Conservation (phyloP, 2,329 filamentous ascomycete species). For the Ophiocordyceps polyrhachis-furcata region DNA sequence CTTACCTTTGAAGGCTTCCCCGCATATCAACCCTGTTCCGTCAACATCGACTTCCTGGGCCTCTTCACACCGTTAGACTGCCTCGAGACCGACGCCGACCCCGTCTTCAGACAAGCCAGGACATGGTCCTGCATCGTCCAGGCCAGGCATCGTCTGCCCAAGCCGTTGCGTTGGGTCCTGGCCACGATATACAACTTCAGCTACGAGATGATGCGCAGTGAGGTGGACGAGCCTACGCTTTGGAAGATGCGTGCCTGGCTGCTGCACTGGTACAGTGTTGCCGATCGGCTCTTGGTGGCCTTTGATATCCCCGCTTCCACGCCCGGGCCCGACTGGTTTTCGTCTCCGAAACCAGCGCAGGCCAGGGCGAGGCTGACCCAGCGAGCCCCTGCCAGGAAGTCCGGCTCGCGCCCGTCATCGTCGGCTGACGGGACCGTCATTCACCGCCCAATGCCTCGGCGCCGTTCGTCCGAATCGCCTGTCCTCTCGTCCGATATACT, state of each 20-base stretch:
- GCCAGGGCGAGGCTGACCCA: neutral
- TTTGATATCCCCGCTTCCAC: constrained; percentile 3
- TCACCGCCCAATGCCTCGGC: neutral
- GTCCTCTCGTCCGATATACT: too few relatives aligned
- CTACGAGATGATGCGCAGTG: constrained; percentile 9
- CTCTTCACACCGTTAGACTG: constrained; percentile 7
- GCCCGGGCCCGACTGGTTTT: constrained; percentile 11
- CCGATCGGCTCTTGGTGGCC: constrained; percentile 7
- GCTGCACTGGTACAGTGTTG: constrained; percentile 10
- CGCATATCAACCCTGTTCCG: constrained; percentile 14
- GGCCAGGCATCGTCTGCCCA: constrained; percentile 7
- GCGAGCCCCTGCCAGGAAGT: neutral
- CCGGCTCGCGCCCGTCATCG: neutral
- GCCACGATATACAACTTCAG: constrained; percentile 13
- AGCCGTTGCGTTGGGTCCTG: constrained; percentile 14
- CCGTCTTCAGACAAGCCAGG: constrained; percentile 10
- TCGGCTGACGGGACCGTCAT: neutral
- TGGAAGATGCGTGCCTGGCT: constrained; percentile 13
- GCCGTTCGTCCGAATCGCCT: too few relatives aligned
- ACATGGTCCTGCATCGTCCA: constrained; percentile 14
- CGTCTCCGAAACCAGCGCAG: neutral
- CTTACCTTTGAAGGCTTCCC: constrained; percentile 8
- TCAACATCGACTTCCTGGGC: constrained; percentile 4
- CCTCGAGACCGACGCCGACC: constrained; percentile 8
- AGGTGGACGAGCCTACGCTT: constrained; percentile 3